Evolutionary conservation across 768 basidiomycete genomes (phyloP).

Genomic region (Hortiboletus campestris): DNA sequence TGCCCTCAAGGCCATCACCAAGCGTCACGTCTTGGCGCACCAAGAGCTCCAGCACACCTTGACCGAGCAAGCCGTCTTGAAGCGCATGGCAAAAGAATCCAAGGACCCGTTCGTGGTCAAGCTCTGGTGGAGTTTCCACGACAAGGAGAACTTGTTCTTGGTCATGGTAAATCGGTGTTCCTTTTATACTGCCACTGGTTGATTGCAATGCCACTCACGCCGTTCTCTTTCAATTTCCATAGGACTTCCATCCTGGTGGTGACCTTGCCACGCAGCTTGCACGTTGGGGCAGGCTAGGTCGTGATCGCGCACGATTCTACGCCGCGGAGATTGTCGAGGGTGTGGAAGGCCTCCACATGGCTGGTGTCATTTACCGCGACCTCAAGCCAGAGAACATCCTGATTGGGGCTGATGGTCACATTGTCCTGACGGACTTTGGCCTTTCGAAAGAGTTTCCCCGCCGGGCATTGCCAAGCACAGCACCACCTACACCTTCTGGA

Average conservation of each 20-base stretch:
- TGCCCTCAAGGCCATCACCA: constrained; percentile 97
- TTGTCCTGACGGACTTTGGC: constrained; percentile 97
- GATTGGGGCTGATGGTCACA: constrained; percentile 91
- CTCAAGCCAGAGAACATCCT: constrained; percentile 97
- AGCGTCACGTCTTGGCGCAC: constrained; percentile 93
- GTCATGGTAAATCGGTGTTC: constrained; percentile 68
- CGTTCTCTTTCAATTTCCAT: constrained; percentile 14
- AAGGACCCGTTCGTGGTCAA: constrained; percentile 94
- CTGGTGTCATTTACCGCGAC: constrained; percentile 96
- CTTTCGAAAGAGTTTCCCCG: constrained; percentile 88
- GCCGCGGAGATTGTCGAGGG: constrained; percentile 97
- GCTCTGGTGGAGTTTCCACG: constrained; percentile 97
- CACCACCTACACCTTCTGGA: constrained; percentile 59
- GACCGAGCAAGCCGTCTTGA: constrained; percentile 94
- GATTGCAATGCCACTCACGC: constrained; percentile 9
- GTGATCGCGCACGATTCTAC: constrained; percentile 94
- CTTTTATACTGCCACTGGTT: constrained; percentile 10
- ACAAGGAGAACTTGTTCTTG: constrained; percentile 94
- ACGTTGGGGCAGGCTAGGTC: constrained; percentile 90
- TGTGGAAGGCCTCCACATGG: constrained; percentile 88
- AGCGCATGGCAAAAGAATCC: constrained; percentile 86
- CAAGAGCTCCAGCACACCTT: constrained; percentile 96
- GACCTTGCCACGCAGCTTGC: constrained; percentile 97
- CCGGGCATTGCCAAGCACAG: constrained; percentile 41
- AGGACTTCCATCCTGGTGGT: constrained; percentile 95